Base-by-base conservation (phyloP, 768 basidiomycete species). In the Naganishia kalamii region DNA sequence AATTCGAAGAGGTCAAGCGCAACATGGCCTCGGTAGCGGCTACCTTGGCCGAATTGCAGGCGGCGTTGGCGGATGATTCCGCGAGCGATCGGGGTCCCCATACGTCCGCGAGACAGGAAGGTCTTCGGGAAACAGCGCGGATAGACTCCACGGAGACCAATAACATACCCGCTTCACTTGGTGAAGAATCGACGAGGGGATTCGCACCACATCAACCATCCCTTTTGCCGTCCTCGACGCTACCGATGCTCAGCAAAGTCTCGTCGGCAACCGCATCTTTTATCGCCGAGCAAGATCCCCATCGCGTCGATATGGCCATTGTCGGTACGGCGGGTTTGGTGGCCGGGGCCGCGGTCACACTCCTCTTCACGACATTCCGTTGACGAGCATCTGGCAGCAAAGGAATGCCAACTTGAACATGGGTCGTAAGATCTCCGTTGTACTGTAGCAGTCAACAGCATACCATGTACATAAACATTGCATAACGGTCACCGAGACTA, bases 1-100 rank as follows among this genome's bases (percentile, higher is more conserved):
- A 69, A 62, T 59, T 70, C 19, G 66, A 51, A 21, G 52, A 37
- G n/a, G 48, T 70, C 41, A 57, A 54, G 60, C 23, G 32, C 10
- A 68, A 51, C 49, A 23, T 70, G 49, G 48, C 19, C 46, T 68
- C 68, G 12, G 67, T 72, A 49, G 48, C 48, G 13, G 40, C 51
- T 19, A 52, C 50, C 13, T n/a, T 64, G 50, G 51, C 30, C 2
- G 47, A 48, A 43, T 32, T 61, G 15, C 44, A 46, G 29, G 60
- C 60, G 1, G 33, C 32, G 3, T 35, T 46, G 19, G 21, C 13
- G n/a, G 37, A 30, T 25, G 43, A 61, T n/a, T n/a, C n/a, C n/a
- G n/a, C n/a, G n/a, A n/a, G n/a, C n/a, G n/a, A n/a, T n/a, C n/a
- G n/a, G n/a, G n/a, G n/a, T n/a, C n/a, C n/a, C n/a, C n/a, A 27